Conservation (phyloP, 352 stramenopile species). For the Pythium dissotocum region DNA sequence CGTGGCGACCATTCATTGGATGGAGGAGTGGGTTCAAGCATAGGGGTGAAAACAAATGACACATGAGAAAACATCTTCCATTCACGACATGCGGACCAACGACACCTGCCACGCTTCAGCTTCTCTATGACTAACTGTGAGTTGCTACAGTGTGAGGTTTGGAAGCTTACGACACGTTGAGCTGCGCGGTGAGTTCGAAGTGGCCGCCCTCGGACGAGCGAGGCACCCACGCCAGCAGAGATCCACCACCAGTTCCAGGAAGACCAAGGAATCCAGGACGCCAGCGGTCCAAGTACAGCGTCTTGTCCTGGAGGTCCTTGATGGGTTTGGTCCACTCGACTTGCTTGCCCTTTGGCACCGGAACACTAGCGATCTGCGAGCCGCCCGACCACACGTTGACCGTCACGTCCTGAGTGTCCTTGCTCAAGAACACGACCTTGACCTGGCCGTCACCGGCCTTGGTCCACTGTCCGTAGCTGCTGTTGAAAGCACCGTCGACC, state of each 20-base stretch:
- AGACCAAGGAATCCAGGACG: slow-evolving; percentile 52
- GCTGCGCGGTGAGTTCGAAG: slow-evolving; percentile 40
- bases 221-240: slow-evolving; percentile 59
- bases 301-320: slow-evolving; percentile 44
- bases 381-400: slow-evolving; percentile 61
- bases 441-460: slow-evolving; percentile 42
- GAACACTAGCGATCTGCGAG: slow-evolving; percentile 38
- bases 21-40: background rate
- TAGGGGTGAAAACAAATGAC: background rate
- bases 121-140: background rate
- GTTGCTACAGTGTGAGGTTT: slow-evolving; percentile 3
- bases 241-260: slow-evolving; percentile 56
- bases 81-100: background rate
- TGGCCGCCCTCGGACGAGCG: slow-evolving; percentile 35
- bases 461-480: slow-evolving; percentile 40
- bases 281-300: slow-evolving; percentile 72
- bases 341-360: slow-evolving; percentile 34
- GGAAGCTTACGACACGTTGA: slow-evolving; percentile 32
- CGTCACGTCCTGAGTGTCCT: slow-evolving; percentile 41
- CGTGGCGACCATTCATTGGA: background rate
- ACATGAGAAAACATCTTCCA: background rate
- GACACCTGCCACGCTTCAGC: too few relatives aligned
- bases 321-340: slow-evolving; percentile 39
- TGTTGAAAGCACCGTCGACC: slow-evolving; percentile 38
- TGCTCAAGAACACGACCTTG: slow-evolving; percentile 41